phyloP scores from a whole-genome alignment of 148 eudicot species.

The Vaccinium corymbosum region DNA sequence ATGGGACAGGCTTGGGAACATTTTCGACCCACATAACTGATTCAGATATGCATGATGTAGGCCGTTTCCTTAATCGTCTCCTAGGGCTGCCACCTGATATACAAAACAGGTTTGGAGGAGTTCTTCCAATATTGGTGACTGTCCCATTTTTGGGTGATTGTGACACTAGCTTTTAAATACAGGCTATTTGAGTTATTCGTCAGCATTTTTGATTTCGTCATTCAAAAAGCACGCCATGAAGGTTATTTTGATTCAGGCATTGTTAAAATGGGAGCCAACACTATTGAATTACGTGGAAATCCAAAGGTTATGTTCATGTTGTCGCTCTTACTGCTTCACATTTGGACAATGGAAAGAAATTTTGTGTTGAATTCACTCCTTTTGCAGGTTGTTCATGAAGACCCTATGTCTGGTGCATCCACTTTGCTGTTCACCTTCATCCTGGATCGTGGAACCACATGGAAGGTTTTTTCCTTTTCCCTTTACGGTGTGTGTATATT shows the following conservation, averaged over 20 bases:
- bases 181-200: slow-evolving; percentile 93
- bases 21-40: slow-evolving; percentile 76
- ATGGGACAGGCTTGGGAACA: slow-evolving; percentile 75
- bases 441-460: slow-evolving; percentile 81
- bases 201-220: slow-evolving; percentile 66
- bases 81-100: slow-evolving; percentile 92
- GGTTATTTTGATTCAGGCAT: slow-evolving; percentile 94
- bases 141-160: not conserved
- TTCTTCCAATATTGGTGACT: not conserved
- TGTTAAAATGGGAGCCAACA: slow-evolving; percentile 80
- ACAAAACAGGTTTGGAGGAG: slow-evolving; percentile 64
- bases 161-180: slow-evolving; percentile 15
- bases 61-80: slow-evolving; percentile 86
- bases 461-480: slow-evolving; percentile 58
- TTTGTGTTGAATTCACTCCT: not conserved
- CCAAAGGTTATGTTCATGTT: slow-evolving; percentile 65
- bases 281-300: slow-evolving; percentile 65
- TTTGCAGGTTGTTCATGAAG: slow-evolving; percentile 82
- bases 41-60: slow-evolving; percentile 95
- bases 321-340: not conserved
- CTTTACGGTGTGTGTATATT: not conserved
- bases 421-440: slow-evolving; percentile 79
- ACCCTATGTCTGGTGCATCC: slow-evolving; percentile 88
- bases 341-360: not conserved
- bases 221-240: slow-evolving; percentile 77